A percentile compares a stretch with the other conserved stretches of the same genome.
phyloP scores from a whole-genome alignment of 2,329 filamentous ascomycete species.

The Metarhizium brunneum region DNA sequence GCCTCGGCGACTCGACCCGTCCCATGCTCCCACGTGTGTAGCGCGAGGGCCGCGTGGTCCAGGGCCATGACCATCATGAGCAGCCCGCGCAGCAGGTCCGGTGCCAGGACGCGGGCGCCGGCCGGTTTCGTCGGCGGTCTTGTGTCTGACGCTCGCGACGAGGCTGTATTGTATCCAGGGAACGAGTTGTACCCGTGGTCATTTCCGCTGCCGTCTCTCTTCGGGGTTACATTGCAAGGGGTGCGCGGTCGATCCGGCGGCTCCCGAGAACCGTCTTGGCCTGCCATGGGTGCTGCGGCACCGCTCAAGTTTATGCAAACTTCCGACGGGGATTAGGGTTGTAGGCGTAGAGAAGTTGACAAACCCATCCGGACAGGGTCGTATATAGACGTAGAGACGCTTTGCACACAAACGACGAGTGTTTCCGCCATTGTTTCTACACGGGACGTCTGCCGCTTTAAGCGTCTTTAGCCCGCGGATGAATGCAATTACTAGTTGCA shows the following conservation, averaged over 20 bases:
- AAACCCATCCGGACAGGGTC: no score
- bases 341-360: no score
- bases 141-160: background rate
- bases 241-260: background rate
- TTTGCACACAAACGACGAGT: no score
- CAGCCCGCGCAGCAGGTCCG: constrained; percentile 34
- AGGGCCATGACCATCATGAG: constrained; percentile 36
- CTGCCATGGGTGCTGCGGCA: background rate
- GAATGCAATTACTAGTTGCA: no score
- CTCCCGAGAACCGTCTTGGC: background rate
- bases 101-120: constrained; percentile 26
- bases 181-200: constrained; percentile 11
- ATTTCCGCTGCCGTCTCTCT: constrained; percentile 3
- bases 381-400: no score
- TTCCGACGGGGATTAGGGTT: no score
- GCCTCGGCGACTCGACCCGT: constrained; percentile 26
- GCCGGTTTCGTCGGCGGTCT: background rate
- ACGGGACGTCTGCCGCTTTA: no score
- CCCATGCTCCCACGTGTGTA: constrained; percentile 32
- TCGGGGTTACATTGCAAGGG: no score
- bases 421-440: no score
- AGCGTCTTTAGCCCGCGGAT: no score
- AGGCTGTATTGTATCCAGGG: constrained; percentile 4
- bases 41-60: constrained; percentile 29
- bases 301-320: background rate